Base-by-base conservation (phyloP, 495 filamentous ascomycete species). In the Penicillium pulvis region DNA sequence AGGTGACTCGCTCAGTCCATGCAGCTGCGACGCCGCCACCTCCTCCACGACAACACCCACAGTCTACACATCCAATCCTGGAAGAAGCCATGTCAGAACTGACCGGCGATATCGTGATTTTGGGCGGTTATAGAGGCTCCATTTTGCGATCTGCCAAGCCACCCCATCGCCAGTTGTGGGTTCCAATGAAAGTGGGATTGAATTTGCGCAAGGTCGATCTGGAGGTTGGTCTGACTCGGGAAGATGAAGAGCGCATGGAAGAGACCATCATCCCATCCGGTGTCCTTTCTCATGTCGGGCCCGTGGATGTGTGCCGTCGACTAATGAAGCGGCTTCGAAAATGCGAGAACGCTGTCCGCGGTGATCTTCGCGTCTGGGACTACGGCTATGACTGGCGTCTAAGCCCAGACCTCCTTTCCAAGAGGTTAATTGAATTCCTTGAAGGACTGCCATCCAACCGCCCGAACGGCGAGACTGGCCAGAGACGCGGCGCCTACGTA, bases 361-460 rank as follows among this genome's bases (percentile, higher is more conserved):
- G 90, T 24, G 87, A 82, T 57, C 75, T 97, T 1, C 80, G 92
- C 41, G 85, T 97, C 3, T 89, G 89, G 72, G 87, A 97, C 60
- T 98, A 94, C 64, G 92, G 94, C 31, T 98, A 96, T 67, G 93
- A 98, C 70, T 98, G 93, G 93, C 84, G 94, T 30, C 75, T 98
- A 53, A 91, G 89, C 58, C 94, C 94, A 2, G 83, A 90, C 64
- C 74, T 93, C 1, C 81, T 95, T 3, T 91, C 89, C 1, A 75
- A 79, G 10, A 82, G 82, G 50, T 74, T 98, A 6, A 82, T 88
- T 28, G 67, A 78, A 31, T 97, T 89, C 59, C 76, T 98, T 14
- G 85, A 90, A 69, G 77, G 72, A 6, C 75, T 98, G 2, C 90
- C 85, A 1, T 93, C 85, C 43, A 97, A 97, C 71, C 55, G 57